These are phyloP conservation scores for Sporisorium reilianum DNA, from an alignment of 1,284 basidiomycete genomes.

Conservation along the genomic window DNA sequence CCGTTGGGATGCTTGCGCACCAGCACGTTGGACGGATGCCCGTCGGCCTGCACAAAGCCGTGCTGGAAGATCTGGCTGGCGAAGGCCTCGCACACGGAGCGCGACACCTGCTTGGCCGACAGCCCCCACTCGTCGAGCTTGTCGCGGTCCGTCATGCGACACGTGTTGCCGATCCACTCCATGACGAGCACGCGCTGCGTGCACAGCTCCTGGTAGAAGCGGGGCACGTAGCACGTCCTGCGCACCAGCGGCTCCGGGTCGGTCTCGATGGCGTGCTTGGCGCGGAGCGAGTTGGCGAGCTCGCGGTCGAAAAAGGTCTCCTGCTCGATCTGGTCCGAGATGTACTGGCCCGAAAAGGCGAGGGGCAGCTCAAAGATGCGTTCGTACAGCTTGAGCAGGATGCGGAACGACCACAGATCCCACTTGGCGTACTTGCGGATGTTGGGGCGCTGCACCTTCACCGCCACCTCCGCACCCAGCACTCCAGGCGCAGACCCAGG, in stretches of 20 bases:
- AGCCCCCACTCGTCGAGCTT: slow-evolving; percentile 57
- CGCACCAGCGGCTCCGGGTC: slow-evolving; percentile 50
- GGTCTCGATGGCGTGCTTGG: slow-evolving; percentile 50
- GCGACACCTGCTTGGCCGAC: slow-evolving; percentile 48
- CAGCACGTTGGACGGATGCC: slow-evolving; percentile 59
- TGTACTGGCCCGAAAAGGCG: slow-evolving; percentile 57
- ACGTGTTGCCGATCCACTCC: slow-evolving; percentile 60
- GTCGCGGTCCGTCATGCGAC: slow-evolving; percentile 58
- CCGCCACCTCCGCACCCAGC: slow-evolving; percentile 51
- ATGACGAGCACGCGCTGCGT: slow-evolving; percentile 56
- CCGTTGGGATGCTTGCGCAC: slow-evolving; percentile 60
- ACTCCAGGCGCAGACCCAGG: slow-evolving; percentile 20
- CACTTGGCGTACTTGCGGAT: slow-evolving; percentile 61
- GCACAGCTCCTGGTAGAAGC: slow-evolving; percentile 48
- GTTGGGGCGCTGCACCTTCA: slow-evolving; percentile 63
- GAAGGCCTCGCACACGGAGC: slow-evolving; percentile 59
- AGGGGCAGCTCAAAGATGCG: slow-evolving; percentile 61
- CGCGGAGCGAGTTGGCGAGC: slow-evolving; percentile 49
- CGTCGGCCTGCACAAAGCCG: slow-evolving; percentile 63
- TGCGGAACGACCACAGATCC: slow-evolving; percentile 60
- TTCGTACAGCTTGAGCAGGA: slow-evolving; percentile 59
- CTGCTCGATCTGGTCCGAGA: slow-evolving; percentile 61
- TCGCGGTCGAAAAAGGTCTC: slow-evolving; percentile 60
- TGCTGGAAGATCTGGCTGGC: slow-evolving; percentile 64
- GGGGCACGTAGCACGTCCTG: slow-evolving; percentile 59